Conservation (phyloP, 352 stramenopile genomes). For the Phytophthora uliginosa region DNA sequence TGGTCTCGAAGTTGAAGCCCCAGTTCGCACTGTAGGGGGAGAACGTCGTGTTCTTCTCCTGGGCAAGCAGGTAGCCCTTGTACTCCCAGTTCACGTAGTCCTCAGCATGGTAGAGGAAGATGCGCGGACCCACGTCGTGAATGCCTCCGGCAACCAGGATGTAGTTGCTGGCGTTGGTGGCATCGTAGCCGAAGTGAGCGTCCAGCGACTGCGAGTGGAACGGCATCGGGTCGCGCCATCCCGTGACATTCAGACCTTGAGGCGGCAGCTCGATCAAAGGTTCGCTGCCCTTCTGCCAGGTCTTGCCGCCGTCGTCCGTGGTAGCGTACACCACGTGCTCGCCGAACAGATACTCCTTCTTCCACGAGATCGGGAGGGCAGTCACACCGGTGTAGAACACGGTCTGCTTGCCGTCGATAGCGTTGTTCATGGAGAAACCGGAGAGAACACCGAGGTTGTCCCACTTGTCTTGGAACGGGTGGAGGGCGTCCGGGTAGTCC, state of each 20-base stretch:
- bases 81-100: conserved; percentile 62
- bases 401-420: conserved; percentile 60
- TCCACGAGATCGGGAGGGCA: conserved; percentile 56
- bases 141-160: conserved; percentile 63
- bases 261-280: conserved; percentile 52
- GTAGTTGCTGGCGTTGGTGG: conserved; percentile 52
- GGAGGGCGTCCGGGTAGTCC: conserved; percentile 68
- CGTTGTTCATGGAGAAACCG: conserved; percentile 57
- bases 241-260: conserved; percentile 54
- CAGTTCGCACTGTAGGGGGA: conserved; percentile 48
- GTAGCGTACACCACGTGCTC: conserved; percentile 72
- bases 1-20: neutral
- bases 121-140: conserved; percentile 52
- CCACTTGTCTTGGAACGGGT: conserved; percentile 56
- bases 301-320: conserved; percentile 59
- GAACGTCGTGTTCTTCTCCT: conserved; percentile 69
- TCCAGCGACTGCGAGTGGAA: conserved; percentile 64
- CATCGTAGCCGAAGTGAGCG: conserved; percentile 30
- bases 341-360: conserved; percentile 49
- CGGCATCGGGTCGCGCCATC: conserved; percentile 62
- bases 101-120: conserved; percentile 66
- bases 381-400: conserved; percentile 66
- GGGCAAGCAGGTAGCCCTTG: conserved; percentile 59
- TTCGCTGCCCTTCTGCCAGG: conserved; percentile 59
- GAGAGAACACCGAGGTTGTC: conserved; percentile 75